phyloP scores from a whole-genome alignment of 2,329 filamentous ascomycete species.

The Pseudogymnoascus sp. region DNA sequence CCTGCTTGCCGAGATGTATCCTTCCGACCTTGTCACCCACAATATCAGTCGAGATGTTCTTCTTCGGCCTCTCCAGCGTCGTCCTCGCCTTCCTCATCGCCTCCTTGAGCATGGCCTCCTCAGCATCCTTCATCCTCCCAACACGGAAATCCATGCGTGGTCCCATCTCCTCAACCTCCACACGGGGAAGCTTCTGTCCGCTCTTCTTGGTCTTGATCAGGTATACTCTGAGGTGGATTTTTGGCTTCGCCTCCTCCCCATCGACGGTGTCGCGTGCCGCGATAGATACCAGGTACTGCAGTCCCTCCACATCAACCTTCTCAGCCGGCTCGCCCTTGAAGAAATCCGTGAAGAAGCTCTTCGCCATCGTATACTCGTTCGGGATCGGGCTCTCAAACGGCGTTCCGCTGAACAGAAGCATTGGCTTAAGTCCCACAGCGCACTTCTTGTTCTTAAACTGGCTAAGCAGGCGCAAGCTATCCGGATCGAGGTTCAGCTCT shows the following conservation, averaged over 20 bases:
- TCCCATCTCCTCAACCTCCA: slow-evolving; percentile 93
- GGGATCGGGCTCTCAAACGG: slow-evolving; percentile 75
- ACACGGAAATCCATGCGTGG: slow-evolving; percentile 87
- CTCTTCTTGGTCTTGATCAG: slow-evolving; percentile 78
- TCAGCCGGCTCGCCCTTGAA: slow-evolving; percentile 73
- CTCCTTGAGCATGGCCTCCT: slow-evolving; percentile 74
- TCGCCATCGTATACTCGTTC: slow-evolving; percentile 75
- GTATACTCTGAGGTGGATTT: slow-evolving; percentile 68
- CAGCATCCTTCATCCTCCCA: slow-evolving; percentile 70
- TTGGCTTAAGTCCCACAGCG: slow-evolving; percentile 74
- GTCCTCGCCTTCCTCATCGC: slow-evolving; percentile 79
- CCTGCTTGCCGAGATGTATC: slow-evolving; percentile 84
- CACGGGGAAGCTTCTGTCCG: slow-evolving; percentile 76
- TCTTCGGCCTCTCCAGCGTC: slow-evolving; percentile 72
- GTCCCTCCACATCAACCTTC: slow-evolving; percentile 87
- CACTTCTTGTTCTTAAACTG: slow-evolving; percentile 73
- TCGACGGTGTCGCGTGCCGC: slow-evolving; percentile 57
- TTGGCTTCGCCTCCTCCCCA: slow-evolving; percentile 42
- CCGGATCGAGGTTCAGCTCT: slow-evolving; percentile 74
- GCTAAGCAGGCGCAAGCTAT: slow-evolving; percentile 58
- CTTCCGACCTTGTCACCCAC: slow-evolving; percentile 96
- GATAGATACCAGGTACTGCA: slow-evolving; percentile 84
- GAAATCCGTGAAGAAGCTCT: slow-evolving; percentile 80
- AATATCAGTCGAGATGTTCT: slow-evolving; percentile 85
- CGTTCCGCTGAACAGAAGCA: slow-evolving; percentile 84